phyloP scores from a whole-genome alignment of 2,329 filamentous ascomycete genomes.

The Meredithiella fracta region DNA sequence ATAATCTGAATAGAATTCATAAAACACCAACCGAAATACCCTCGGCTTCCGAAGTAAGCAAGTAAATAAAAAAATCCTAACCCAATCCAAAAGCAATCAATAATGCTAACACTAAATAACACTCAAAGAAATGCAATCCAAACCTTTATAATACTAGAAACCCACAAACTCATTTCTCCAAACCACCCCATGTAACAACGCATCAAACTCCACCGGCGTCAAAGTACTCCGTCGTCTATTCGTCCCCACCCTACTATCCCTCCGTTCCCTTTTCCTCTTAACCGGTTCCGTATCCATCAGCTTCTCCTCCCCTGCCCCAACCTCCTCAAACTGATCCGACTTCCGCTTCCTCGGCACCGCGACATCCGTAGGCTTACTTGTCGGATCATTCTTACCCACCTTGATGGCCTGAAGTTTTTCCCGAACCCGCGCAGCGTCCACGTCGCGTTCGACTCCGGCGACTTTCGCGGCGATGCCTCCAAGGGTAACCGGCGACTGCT shows the following conservation, averaged over 20 bases:
- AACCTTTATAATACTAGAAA: no score
- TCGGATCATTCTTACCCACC: conserved; percentile 23
- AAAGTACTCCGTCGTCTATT: conserved; percentile 53
- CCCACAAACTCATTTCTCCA: no score
- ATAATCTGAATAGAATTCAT: no score
- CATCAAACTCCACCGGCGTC: conserved; percentile 55
- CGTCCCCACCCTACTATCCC: conserved; percentile 38
- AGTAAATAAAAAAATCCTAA: neutral
- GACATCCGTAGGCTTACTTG: conserved; percentile 20
- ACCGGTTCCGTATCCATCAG: conserved; percentile 14
- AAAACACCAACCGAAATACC: neutral
- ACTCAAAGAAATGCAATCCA: conserved; percentile 3
- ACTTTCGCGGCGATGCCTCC: conserved; percentile 46
- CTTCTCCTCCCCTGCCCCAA: conserved; percentile 14
- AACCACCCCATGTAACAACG: neutral
- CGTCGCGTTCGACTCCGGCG: conserved; percentile 45
- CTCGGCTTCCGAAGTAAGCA: no score
- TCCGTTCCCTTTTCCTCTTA: conserved; percentile 36
- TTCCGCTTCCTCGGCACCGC: conserved; percentile 15
- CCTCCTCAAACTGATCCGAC: conserved; percentile 11
- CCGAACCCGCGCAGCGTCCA: conserved; percentile 44
- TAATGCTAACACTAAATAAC: neutral
- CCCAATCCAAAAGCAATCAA: neutral
- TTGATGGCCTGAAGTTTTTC: conserved; percentile 32
- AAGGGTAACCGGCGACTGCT: conserved; percentile 44